A percentile compares a stretch with the other conserved stretches of the same genome.
Conservation (phyloP, 495 filamentous ascomycete species). For the Penicillium samsonianum region DNA sequence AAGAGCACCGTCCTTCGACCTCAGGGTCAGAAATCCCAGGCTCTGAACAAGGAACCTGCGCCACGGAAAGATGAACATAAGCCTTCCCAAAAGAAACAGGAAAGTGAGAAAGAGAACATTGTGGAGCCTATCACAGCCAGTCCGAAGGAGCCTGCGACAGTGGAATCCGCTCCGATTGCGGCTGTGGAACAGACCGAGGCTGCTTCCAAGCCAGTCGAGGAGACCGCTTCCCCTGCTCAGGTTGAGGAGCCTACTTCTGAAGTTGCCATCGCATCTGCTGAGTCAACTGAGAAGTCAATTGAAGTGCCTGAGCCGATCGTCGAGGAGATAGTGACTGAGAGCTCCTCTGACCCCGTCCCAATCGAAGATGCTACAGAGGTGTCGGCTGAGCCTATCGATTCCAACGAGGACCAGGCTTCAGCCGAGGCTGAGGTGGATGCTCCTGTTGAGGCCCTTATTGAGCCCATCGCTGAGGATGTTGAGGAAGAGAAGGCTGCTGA, state of each 20-base stretch:
- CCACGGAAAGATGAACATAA: constrained; percentile 17
- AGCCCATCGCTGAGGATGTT: constrained; percentile 7
- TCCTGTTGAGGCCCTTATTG: not conserved
- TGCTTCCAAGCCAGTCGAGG: constrained; percentile 1
- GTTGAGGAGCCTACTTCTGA: constrained; percentile 5
- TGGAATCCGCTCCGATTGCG: constrained; percentile 4
- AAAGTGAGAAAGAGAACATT: constrained; percentile 31
- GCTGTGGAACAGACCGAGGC: constrained; percentile 14
- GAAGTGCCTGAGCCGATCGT: constrained; percentile 13
- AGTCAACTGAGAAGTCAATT: constrained; percentile 7
- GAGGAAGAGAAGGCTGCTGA: constrained; percentile 5
- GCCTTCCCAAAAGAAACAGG: constrained; percentile 11
- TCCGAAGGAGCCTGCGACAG: constrained; percentile 15
- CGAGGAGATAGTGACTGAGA: constrained; percentile 12
- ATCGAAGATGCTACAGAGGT: not conserved
- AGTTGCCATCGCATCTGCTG: constrained; percentile 3
- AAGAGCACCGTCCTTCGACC: constrained; percentile 25
- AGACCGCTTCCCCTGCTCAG: not conserved
- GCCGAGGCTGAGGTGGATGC: constrained; percentile 1
- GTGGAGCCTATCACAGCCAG: constrained; percentile 13
- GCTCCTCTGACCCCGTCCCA: not conserved
- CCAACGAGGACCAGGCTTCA: not conserved
- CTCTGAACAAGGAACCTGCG: constrained; percentile 14
- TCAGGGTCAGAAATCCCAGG: constrained; percentile 26
- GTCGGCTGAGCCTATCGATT: not conserved